Percentiles rank a stretch among this genome's conserved stretches.
These are phyloP conservation scores for Noccaea bulbosa DNA, from an alignment of 345 rosid species.

Conservation along the genomic window DNA sequence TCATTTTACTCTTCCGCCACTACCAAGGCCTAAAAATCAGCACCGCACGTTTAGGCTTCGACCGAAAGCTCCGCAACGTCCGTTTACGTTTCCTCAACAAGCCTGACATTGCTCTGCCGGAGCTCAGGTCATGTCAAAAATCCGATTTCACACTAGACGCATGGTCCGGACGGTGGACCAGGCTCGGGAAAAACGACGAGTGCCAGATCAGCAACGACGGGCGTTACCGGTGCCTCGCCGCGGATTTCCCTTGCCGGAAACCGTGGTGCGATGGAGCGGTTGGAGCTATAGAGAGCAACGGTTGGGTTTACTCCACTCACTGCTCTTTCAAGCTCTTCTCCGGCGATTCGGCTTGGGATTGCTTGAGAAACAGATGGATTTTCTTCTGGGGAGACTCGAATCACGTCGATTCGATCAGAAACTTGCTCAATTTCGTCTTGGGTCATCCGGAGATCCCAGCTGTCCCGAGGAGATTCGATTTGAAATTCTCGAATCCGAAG, in stretches of 20 bases:
- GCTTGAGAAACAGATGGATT: conserved; percentile 77
- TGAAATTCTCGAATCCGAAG: conserved; percentile 70
- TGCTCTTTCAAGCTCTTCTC: conserved; percentile 74
- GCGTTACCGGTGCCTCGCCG: conserved; percentile 68
- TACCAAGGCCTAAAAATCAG: conserved; percentile 78
- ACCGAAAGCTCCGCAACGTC: conserved; percentile 57
- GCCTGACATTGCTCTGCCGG: conserved; percentile 50
- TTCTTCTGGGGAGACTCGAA: conserved; percentile 99
- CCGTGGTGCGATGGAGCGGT: conserved; percentile 90
- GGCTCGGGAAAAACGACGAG: conserved; percentile 68
- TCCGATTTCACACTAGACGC: conserved; percentile 69
- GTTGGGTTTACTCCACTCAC: conserved; percentile 93
- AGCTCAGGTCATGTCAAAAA: conserved; percentile 51
- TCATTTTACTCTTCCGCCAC: conserved; percentile 75
- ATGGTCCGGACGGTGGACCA: conserved; percentile 95
- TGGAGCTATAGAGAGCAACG: conserved; percentile 85
- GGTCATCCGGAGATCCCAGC: conserved; percentile 64
- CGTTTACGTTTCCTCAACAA: conserved; percentile 51
- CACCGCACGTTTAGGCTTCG: conserved; percentile 62
- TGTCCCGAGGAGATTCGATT: conserved; percentile 86
- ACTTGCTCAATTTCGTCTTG: conserved; percentile 77
- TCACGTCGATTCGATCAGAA: conserved; percentile 90
- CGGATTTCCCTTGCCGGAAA: conserved; percentile 62
- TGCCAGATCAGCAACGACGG: conserved; percentile 77
- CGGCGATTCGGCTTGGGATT: conserved; percentile 72